Base-by-base conservation (phyloP, 2,329 filamentous ascomycete species). In the Xylaria sp. region DNA sequence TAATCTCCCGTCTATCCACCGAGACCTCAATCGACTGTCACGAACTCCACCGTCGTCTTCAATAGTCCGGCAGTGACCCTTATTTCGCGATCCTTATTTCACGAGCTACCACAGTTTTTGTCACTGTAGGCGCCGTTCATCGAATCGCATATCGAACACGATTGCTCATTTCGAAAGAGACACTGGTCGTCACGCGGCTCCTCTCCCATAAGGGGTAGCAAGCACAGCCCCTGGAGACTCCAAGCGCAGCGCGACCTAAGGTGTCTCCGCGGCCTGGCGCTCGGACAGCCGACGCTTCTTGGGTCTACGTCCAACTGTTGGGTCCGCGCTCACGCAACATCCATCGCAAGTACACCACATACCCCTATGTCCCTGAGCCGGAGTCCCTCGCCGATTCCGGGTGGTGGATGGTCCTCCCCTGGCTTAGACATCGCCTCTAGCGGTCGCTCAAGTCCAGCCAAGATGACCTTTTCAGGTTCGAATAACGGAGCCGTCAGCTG, bases 371-470 rank as follows among this genome's bases (percentile, higher is more conserved):
- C 92, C 74, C 83, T 95, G 71, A 96, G 94, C 74, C 90, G 93
- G 81, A 97, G 93, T 78, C 93, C 94, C 59, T 97, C 93, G 65
- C 95, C 94, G 70, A 87, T 89, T 71, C 91, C 90, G 70, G 92
- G 92, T 76, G 93, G 93, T 78, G 94, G 94, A 75, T 97, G 95
- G 94, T 89, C 93, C 65, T 96, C 91, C 81, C 93, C 92, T 65
- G 93, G 90, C 72, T 86, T 93, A 77, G 91, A 89, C 77, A 89
- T 92, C 69, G 89, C 88, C 72, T 80, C 83, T 67, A 93, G 91
- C 79, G 91, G 91, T 70, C 87, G 88, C 73, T 88, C 89, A 44
- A 93, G 90, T 78, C 91, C 92, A 74, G 83, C 81, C 76, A 86
- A 80, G 78, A 81, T 76, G 80, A 72, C 75, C 6, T 86, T 80